These are phyloP conservation scores for Tillandsia fasciculata DNA, from an alignment of 176 grass and related monocot genomes.

Conservation along the genomic window DNA sequence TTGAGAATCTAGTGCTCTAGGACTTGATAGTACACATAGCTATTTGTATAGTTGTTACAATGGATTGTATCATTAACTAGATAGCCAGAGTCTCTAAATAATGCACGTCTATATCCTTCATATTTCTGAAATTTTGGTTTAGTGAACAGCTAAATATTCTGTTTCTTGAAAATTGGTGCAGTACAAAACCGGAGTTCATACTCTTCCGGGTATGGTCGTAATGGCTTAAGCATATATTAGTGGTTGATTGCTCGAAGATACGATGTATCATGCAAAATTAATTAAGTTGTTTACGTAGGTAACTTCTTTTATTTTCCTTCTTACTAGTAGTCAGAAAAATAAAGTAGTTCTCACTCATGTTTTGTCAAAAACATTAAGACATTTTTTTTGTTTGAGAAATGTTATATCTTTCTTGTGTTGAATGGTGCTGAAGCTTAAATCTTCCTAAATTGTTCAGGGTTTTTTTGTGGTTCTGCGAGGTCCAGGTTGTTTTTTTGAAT, in stretches of 20 bases:
- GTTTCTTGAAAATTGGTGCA: background rate
- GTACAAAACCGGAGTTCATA: background rate
- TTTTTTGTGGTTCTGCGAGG: background rate
- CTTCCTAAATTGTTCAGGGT: background rate
- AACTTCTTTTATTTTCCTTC: too few relatives aligned
- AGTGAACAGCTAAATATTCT: background rate
- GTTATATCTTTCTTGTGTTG: too few relatives aligned
- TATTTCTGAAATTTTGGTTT: background rate
- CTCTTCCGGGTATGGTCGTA: background rate
- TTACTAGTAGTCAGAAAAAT: too few relatives aligned
- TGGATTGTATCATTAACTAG: slow-evolving; percentile 28
- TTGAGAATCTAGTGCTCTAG: slow-evolving; percentile 50
- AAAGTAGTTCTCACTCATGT: too few relatives aligned
- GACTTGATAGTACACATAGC: slow-evolving; percentile 36
- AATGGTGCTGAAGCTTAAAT: too few relatives aligned
- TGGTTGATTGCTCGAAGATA: background rate
- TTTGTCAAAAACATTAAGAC: too few relatives aligned
- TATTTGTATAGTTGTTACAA: slow-evolving; percentile 37
- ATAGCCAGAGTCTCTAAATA: slow-evolving; percentile 14
- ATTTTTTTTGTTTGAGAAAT: too few relatives aligned
- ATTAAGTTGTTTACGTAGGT: too few relatives aligned
- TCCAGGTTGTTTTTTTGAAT: background rate
- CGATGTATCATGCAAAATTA: background rate
- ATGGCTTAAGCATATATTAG: background rate
- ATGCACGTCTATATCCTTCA: background rate